Evolutionary conservation across 2,329 filamentous ascomycete genomes (phyloP), one percentile per base, ranked within the genome.

Genomic region (Alternaria sp.): DNA sequence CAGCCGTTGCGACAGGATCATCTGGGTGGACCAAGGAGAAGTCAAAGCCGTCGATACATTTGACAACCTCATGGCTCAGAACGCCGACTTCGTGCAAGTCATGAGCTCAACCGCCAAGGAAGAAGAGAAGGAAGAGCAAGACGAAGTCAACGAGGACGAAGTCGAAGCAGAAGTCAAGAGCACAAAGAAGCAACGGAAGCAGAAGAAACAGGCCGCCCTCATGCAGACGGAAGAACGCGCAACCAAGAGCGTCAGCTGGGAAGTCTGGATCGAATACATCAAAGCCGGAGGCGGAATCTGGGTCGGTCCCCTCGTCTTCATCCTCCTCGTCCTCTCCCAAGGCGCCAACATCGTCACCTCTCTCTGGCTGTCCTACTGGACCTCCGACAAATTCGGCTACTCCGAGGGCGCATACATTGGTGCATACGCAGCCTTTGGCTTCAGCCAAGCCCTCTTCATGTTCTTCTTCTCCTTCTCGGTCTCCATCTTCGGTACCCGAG

Each of bases 361-460:
- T 73, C 81, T 98, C 58, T 98, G 95, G 95, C 87, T 98, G 1
- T 96, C 93, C 0, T 98, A 90, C 82, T 98, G 95, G 95, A 96
- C 93, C 1, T 92, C 91, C 1, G 81, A 93, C 77, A 90, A 91
- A 75, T 97, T 91, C 69, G 83, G 85, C 8, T 87, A 91, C 62
- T 84, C 86, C 0, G 87, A 83, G 12, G 92, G 90, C 2, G 81
- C 85, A 26, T 97, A 97, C 75, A 92, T 93, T 69, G 89, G 89
- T 64, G 87, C 67, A 5, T 70, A 68, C n/a, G 61, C 62, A 12
- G 52, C 61, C 17, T 64, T 67, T 32, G 55, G 61, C 15, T 49
- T 64, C 45, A 65, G 65, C 66, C 80, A 73, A 76, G 74, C 67
- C 8, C 72, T 72, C 6, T 65, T 73, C 76, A 87, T 80, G 90